Evolutionary conservation across 768 basidiomycete species (phyloP), one percentile per base, ranked within the genome.

Genomic region (Phylloporus arenicola): DNA sequence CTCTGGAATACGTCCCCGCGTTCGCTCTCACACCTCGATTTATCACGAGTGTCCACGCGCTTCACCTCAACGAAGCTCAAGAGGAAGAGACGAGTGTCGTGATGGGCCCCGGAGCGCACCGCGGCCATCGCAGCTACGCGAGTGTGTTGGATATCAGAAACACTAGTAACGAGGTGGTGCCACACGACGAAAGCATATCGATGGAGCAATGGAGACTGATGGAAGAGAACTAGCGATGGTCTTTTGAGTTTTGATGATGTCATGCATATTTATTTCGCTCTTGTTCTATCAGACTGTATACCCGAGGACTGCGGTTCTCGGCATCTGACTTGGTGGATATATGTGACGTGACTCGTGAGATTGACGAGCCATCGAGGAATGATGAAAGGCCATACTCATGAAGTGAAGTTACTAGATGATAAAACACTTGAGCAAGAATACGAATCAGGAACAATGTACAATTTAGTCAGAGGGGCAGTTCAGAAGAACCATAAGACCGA

Each of bases 21-120:
- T 55, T 53, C 13, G 45, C 46, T 11, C 47, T 55, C 37, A 54
- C 52, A 1, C 52, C 52, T 46, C 47, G 55, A 29, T 54, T 56
- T 24, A 50, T 56, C 31, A 33, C 47, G 27, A 50, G 53, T 13
- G 27, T 55, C 12, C 54, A 41, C 16, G 20, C 25, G 14, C 33
- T 47, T 38, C 43, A 43, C 22, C 24, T 34, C 3, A 9, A 11
- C 13, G 53, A 56, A 27, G 6, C 16, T 6, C 43, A 35, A 14
- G 47, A 31, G 3, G 34, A 10, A n/a, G 33, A 29, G 6, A 39
- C 33, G 4, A 40, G 43, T 12, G 3, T 19, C 12, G n/a, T 17
- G 9, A 40, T 40, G 22, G 22, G 22, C 8, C 16, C 27, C 13
- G 34, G 37, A 27, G 37, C 20, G 14, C 19, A 14, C 13, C 27